These are phyloP conservation scores for Botrytis fabae DNA, from an alignment of 2,329 filamentous ascomycete genomes.

Conservation along the genomic window DNA sequence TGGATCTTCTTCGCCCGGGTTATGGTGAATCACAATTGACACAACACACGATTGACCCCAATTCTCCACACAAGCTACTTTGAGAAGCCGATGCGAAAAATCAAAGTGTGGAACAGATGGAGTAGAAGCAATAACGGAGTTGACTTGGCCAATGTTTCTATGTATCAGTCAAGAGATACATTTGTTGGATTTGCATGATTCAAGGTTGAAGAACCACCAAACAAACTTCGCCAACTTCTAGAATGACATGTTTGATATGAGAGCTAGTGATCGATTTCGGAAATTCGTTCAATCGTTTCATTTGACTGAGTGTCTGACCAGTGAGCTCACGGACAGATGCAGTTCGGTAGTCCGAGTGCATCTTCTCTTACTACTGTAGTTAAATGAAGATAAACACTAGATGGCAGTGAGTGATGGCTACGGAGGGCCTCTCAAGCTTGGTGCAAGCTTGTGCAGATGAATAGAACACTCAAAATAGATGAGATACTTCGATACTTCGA, in stretches of 20 bases:
- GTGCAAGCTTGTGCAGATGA: constrained; percentile 5
- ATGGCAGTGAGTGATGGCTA: neutral
- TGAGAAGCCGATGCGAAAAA: constrained; percentile 18
- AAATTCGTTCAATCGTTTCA: constrained; percentile 31
- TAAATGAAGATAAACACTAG: neutral
- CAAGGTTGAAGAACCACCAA: constrained; percentile 2
- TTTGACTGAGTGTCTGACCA: constrained; percentile 33
- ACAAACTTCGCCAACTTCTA: constrained; percentile 19
- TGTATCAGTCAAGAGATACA: constrained; percentile 12
- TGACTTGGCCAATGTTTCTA: constrained; percentile 17
- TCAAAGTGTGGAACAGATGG: constrained; percentile 15
- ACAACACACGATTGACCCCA: constrained; percentile 26
- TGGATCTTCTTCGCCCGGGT: constrained; percentile 35
- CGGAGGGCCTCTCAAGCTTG: neutral
- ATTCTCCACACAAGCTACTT: constrained; percentile 20
- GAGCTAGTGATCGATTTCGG: constrained; percentile 4
- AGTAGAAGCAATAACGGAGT: constrained; percentile 14
- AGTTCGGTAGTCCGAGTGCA: constrained; percentile 34
- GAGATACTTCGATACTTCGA: neutral
- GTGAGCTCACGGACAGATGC: constrained; percentile 37
- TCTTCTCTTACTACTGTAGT: constrained; percentile 9
- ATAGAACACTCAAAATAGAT: neutral
- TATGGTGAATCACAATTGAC: constrained; percentile 38
- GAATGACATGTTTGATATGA: constrained; percentile 21
- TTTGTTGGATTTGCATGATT: constrained; percentile 13